Percentiles rank a stretch among this genome's conserved stretches.
Conservation (phyloP, 2,329 filamentous ascomycete species). For the Diaporthe amygdali region DNA sequence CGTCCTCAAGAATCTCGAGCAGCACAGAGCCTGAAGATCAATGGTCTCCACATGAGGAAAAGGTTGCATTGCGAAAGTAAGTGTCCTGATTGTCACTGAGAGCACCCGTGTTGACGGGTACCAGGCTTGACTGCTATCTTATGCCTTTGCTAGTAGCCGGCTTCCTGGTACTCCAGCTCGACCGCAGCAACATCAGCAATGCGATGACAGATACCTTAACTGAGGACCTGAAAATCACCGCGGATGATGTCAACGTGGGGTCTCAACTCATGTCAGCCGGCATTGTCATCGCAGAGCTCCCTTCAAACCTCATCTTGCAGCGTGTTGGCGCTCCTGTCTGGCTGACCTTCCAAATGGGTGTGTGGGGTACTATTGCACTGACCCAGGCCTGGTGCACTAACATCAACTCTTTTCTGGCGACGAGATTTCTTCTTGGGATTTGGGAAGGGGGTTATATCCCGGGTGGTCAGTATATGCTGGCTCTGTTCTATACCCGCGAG, state of each 20-base stretch:
- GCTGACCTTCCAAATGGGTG: slow-evolving; percentile 45
- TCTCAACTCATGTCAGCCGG: slow-evolving; percentile 44
- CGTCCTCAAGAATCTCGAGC: neutral
- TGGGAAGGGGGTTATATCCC: slow-evolving; percentile 49
- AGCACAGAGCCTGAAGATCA: neutral
- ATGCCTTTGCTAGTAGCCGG: slow-evolving; percentile 49
- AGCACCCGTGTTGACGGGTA: neutral
- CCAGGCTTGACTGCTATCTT: slow-evolving; percentile 46
- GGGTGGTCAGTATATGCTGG: slow-evolving; percentile 40
- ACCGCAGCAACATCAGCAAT: slow-evolving; percentile 47
- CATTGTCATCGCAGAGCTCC: slow-evolving; percentile 45
- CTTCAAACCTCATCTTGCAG: slow-evolving; percentile 48
- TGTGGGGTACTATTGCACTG: slow-evolving; percentile 45
- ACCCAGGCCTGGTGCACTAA: slow-evolving; percentile 45
- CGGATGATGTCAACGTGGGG: slow-evolving; percentile 55
- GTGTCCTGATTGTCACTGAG: neutral
- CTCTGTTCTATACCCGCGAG: slow-evolving; percentile 46
- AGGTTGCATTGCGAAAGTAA: neutral
- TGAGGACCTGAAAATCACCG: slow-evolving; percentile 52
- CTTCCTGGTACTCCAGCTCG: slow-evolving; percentile 48
- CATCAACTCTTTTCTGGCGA: slow-evolving; percentile 38
- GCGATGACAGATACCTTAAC: slow-evolving; percentile 54
- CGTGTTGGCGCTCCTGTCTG: slow-evolving; percentile 44
- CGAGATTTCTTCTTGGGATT: slow-evolving; percentile 44
- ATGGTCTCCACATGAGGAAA: neutral